Conservation (phyloP, 495 filamentous ascomycete species). For the Aspergillus heteromorphus region DNA sequence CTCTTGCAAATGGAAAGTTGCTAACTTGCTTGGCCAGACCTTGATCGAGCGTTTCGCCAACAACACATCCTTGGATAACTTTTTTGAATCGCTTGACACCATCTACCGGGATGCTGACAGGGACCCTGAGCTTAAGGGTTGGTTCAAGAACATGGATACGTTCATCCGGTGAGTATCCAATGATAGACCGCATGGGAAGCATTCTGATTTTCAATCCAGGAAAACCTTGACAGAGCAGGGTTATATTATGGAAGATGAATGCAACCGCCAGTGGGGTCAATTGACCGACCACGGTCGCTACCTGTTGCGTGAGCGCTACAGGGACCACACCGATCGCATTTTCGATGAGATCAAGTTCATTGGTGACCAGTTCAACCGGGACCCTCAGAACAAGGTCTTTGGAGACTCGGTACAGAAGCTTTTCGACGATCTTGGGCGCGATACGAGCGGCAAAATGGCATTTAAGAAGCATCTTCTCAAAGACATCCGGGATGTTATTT, state of each 20-base stretch:
- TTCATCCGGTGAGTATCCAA: constrained; percentile 56
- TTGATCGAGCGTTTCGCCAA: constrained; percentile 96
- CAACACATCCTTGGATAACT: constrained; percentile 78
- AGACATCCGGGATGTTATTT: constrained; percentile 79
- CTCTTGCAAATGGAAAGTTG: constrained; percentile 10
- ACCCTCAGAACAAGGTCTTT: constrained; percentile 79
- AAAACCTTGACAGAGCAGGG: constrained; percentile 83
- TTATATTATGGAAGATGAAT: constrained; percentile 79
- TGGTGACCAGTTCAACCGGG: constrained; percentile 80
- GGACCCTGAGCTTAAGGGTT: constrained; percentile 80
- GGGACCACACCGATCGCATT: constrained; percentile 79
- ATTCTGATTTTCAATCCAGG: constrained; percentile 19
- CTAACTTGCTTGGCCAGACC: constrained; percentile 53
- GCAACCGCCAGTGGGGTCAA: constrained; percentile 75
- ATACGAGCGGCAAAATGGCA: constrained; percentile 71
- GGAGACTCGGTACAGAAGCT: constrained; percentile 71
- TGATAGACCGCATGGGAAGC: not conserved
- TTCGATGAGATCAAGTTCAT: constrained; percentile 88
- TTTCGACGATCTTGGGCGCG: constrained; percentile 81
- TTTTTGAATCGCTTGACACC: constrained; percentile 78
- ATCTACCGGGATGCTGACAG: constrained; percentile 89
- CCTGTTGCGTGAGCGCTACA: constrained; percentile 84
- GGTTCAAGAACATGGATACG: constrained; percentile 75
- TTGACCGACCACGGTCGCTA: constrained; percentile 84
- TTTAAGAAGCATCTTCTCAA: constrained; percentile 92